Percentiles rank a stretch among this genome's conserved stretches.
These are phyloP conservation scores for Scopulariopsis brevicaulis DNA, from an alignment of 2,329 filamentous ascomycete genomes.

Conservation along the genomic window DNA sequence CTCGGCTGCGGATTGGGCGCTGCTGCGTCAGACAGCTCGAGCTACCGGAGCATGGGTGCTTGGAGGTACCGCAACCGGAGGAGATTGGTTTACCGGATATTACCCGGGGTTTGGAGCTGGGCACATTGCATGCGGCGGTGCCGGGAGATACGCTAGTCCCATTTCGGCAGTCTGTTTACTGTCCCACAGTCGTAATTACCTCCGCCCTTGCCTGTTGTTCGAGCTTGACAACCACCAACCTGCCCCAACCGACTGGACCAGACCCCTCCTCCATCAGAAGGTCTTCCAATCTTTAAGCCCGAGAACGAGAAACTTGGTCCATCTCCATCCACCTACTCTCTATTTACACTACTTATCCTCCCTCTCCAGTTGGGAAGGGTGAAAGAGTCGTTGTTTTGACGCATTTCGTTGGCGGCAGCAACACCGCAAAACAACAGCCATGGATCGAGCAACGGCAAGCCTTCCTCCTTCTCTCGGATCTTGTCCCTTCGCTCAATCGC, in stretches of 20 bases:
- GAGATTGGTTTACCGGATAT: background rate
- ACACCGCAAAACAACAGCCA: slow-evolving; percentile 11
- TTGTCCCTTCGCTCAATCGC: slow-evolving; percentile 7
- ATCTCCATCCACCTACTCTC: too few species aligned
- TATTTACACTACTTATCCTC: slow-evolving; percentile 10
- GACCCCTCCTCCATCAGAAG: background rate
- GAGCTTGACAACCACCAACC: background rate
- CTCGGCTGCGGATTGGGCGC: background rate
- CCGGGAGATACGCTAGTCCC: background rate
- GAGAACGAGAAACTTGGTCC: too few species aligned
- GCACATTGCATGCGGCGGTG: background rate
- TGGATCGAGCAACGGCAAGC: slow-evolving; percentile 15
- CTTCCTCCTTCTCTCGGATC: slow-evolving; percentile 12
- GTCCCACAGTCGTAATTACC: background rate
- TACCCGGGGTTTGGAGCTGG: background rate
- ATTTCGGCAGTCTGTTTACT: slow-evolving; percentile 5
- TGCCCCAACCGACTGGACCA: slow-evolving; percentile 7
- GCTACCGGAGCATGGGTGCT: background rate
- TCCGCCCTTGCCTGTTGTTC: background rate
- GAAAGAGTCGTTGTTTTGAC: background rate
- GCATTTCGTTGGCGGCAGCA: slow-evolving; percentile 9
- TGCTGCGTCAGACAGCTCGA: background rate
- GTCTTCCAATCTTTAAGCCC: background rate
- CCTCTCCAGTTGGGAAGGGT: background rate
- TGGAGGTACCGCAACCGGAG: background rate